Evolutionary conservation across 768 basidiomycete species (phyloP).

Genomic region (Termitomyces heimii): DNA sequence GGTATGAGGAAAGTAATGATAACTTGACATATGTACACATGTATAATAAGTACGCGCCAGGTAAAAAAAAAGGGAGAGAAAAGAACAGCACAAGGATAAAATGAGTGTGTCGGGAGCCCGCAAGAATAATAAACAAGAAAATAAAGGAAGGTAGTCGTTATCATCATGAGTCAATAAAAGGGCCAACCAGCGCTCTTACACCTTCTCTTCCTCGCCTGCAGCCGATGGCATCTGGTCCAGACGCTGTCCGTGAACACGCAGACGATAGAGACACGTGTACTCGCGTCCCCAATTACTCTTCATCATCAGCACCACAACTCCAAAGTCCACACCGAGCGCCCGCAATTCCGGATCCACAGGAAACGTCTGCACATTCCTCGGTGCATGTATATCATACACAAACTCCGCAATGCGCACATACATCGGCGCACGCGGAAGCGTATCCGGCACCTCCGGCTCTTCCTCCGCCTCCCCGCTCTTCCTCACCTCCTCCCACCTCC

Average conservation of each 20-base stretch:
- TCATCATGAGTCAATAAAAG: not conserved
- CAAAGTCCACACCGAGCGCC: slow-evolving; percentile 75
- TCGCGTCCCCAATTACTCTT: slow-evolving; percentile 85
- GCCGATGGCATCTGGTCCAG: slow-evolving; percentile 32
- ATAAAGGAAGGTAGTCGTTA: not conserved
- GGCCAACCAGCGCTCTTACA: not conserved
- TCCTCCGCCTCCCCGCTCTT: slow-evolving; percentile 25
- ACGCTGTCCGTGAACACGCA: slow-evolving; percentile 70
- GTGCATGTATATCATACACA: slow-evolving; percentile 54
- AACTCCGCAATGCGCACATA: slow-evolving; percentile 67
- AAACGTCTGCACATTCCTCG: slow-evolving; percentile 73
- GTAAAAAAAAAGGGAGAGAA: not conserved
- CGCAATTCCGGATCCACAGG: slow-evolving; percentile 61
- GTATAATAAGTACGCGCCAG: slow-evolving; percentile 1
- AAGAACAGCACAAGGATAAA: slow-evolving; percentile 6
- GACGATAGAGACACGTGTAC: slow-evolving; percentile 85
- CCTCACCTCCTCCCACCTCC: slow-evolving; percentile 24
- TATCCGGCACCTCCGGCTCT: slow-evolving; percentile 37
- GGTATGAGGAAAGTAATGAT: not conserved
- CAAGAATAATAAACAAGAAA: slow-evolving; percentile 4
- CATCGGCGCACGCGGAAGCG: slow-evolving; percentile 37
- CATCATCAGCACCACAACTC: slow-evolving; percentile 74
- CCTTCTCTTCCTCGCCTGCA: slow-evolving; percentile 20
- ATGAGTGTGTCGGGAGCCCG: slow-evolving; percentile 1
- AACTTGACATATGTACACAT: not conserved